phyloP scores from a whole-genome alignment of 495 filamentous ascomycete species.

The Oidiodendron maius region DNA sequence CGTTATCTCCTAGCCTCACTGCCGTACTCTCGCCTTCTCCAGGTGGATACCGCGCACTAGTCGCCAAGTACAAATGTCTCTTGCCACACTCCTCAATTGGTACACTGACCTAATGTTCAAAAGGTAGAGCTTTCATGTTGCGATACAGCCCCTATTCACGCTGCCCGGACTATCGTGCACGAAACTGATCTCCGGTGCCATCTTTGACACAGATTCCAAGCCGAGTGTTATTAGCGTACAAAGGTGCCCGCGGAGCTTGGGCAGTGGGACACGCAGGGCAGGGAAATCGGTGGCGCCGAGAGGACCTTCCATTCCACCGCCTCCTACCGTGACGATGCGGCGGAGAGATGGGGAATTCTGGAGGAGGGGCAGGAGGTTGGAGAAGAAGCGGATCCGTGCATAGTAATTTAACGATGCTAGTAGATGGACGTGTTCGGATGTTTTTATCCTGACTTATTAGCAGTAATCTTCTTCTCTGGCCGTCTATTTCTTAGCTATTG shows the following conservation, averaged over 20 bases:
- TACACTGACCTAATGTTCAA: no score
- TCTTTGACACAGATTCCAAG: conserved; percentile 39
- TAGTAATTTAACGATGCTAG: conserved; percentile 53
- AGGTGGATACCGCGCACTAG: no score
- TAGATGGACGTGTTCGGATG: conserved; percentile 50
- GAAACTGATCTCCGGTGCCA: conserved; percentile 47
- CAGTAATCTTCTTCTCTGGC: not conserved
- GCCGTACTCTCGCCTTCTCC: no score
- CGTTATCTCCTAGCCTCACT: no score
- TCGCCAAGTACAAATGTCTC: no score
- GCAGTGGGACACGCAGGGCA: conserved; percentile 23
- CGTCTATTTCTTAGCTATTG: no score
- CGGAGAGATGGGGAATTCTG: conserved; percentile 36
- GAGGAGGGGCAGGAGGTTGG: conserved; percentile 58
- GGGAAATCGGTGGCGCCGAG: conserved; percentile 44
- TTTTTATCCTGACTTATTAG: conserved; percentile 31
- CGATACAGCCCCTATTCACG: no score
- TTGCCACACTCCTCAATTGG: no score
- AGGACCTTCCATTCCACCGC: conserved; percentile 45
- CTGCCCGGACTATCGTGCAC: conserved; percentile 52
- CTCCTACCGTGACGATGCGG: conserved; percentile 55
- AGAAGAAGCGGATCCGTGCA: conserved; percentile 54
- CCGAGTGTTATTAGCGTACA: conserved; percentile 43
- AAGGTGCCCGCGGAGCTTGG: conserved; percentile 35
- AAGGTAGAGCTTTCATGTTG: no score